Conservation (phyloP, 257 asterid genomes). For the Nicotiana tomentosiformis region DNA sequence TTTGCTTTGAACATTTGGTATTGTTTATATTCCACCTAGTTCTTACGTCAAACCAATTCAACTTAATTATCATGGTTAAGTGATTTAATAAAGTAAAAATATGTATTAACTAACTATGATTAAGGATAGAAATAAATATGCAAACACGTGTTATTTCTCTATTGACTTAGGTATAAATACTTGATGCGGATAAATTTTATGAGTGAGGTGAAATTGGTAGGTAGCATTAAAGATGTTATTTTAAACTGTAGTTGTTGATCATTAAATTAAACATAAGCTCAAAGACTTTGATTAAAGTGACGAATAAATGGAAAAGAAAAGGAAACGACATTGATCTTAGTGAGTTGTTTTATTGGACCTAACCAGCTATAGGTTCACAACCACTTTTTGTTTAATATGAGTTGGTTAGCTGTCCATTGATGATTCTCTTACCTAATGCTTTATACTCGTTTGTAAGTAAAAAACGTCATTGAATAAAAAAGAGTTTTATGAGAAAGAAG, state of each 20-base stretch:
- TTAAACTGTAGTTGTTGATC: conserved; percentile 17
- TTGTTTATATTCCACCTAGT: conserved; percentile 7
- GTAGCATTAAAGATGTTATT: conserved; percentile 16
- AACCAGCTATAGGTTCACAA: neutral
- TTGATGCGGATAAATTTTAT: neutral
- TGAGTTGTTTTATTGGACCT: neutral
- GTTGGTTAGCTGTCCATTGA: neutral
- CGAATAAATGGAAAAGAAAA: neutral
- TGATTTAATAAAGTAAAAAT: too few relatives aligned
- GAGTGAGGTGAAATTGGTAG: conserved; percentile 31
- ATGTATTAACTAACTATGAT: too few relatives aligned
- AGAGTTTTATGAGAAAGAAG: neutral
- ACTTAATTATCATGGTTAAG: too few relatives aligned
- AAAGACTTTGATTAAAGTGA: neutral
- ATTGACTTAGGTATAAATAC: too few relatives aligned
- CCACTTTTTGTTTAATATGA: neutral
- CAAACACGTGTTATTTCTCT: too few relatives aligned
- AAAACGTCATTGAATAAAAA: neutral
- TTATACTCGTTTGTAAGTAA: neutral
- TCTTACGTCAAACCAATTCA: too few relatives aligned
- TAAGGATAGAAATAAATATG: too few relatives aligned
- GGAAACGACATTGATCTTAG: neutral
- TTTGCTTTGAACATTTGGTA: conserved; percentile 25
- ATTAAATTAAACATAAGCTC: conserved; percentile 2
- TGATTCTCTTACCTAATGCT: conserved; percentile 7